These are phyloP conservation scores for Wickerhamomyces sydowiorum DNA, from an alignment of 805 yeast genomes.

Conservation along the genomic window DNA sequence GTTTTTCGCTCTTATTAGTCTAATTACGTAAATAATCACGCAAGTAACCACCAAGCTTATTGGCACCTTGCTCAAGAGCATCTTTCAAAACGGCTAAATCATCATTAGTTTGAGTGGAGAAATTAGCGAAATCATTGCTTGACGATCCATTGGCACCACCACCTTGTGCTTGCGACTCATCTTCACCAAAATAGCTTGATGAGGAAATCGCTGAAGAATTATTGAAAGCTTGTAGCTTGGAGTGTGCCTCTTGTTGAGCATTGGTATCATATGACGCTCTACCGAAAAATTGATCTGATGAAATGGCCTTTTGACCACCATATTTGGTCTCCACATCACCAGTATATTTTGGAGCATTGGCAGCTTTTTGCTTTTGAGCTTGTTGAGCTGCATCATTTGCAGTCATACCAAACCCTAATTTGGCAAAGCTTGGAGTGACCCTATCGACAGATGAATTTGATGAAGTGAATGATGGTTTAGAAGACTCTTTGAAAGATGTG, in stretches of 20 bases:
- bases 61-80: slow-evolving; percentile 92
- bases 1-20: no score
- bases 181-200: slow-evolving; percentile 87
- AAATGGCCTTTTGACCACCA: slow-evolving; percentile 89
- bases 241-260: slow-evolving; percentile 72
- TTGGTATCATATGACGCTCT: slow-evolving; percentile 76
- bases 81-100: slow-evolving; percentile 86
- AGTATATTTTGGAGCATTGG: slow-evolving; percentile 56
- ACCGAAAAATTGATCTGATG: slow-evolving; percentile 93
- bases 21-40: slow-evolving; percentile 70
- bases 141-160: slow-evolving; percentile 22
- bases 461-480: slow-evolving; percentile 4
- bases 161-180: slow-evolving; percentile 42
- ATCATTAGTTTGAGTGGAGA: slow-evolving; percentile 75
- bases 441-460: slow-evolving; percentile 28
- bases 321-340: slow-evolving; percentile 74
- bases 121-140: slow-evolving; percentile 52
- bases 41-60: slow-evolving; percentile 75
- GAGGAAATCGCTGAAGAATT: slow-evolving; percentile 93
- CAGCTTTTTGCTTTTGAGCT: slow-evolving; percentile 37
- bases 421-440: slow-evolving; percentile 68
- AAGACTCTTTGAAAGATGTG: slow-evolving; percentile 3
- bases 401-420: slow-evolving; percentile 87
- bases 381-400: slow-evolving; percentile 49
- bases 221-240: slow-evolving; percentile 74